phyloP scores from a whole-genome alignment of 116 monocot genomes.

The Papilionanthe hybrid region DNA sequence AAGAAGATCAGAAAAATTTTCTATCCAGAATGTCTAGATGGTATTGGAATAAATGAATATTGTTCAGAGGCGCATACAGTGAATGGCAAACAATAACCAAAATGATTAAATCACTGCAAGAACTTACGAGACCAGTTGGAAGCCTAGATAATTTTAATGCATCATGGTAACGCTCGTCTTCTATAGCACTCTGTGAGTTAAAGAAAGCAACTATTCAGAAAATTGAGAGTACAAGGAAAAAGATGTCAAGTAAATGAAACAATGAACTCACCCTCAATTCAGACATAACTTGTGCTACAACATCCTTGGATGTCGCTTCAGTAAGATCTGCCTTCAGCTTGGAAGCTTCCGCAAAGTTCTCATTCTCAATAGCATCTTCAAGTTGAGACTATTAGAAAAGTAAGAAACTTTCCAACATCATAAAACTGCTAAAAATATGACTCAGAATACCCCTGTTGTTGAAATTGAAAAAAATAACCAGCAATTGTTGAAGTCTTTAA shows the following conservation, averaged over 20 bases:
- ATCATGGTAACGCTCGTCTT: conserved; percentile 80
- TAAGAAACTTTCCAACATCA: neutral
- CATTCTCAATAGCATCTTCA: conserved; percentile 87
- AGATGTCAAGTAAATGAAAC: neutral
- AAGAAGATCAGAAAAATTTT: neutral
- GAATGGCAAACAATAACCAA: neutral
- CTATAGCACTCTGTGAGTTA: conserved; percentile 50
- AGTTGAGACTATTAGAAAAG: conserved; percentile 61
- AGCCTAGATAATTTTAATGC: conserved; percentile 59
- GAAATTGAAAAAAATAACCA: too few species aligned
- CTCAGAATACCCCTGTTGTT: neutral
- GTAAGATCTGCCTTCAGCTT: conserved; percentile 64
- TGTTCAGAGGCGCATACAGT: neutral
- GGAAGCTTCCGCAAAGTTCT: conserved; percentile 77
- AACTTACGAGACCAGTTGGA: conserved; percentile 71
- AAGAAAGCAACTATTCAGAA: conserved; percentile 4
- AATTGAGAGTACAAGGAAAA: neutral
- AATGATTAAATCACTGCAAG: neutral
- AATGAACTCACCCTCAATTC: conserved; percentile 53
- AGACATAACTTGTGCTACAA: conserved; percentile 63
- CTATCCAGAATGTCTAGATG: neutral
- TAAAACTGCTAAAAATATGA: neutral
- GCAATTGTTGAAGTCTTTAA: too few species aligned
- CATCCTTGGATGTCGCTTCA: conserved; percentile 60
- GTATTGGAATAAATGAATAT: neutral